Percentiles rank a stretch among this genome's conserved stretches.
These are phyloP conservation scores for Thermochaetoides thermophila DNA, from an alignment of 495 filamentous ascomycete genomes.

Conservation along the genomic window DNA sequence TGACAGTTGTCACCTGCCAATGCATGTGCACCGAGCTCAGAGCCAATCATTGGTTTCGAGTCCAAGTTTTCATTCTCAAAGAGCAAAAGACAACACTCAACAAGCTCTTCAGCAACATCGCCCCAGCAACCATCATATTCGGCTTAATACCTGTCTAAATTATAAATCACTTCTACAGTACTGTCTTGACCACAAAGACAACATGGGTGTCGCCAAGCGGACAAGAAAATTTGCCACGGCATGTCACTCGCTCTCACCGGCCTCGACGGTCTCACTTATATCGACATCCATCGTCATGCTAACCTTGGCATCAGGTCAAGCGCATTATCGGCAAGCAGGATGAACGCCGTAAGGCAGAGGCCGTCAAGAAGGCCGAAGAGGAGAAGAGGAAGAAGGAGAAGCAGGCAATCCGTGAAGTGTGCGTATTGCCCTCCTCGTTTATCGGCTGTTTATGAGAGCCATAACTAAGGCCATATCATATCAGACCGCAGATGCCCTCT, in stretches of 20 bases:
- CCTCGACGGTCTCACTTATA: neutral
- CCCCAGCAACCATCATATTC: too few relatives aligned
- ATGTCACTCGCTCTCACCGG: slow-evolving; percentile 7
- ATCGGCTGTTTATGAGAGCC: too few relatives aligned
- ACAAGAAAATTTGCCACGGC: slow-evolving; percentile 20
- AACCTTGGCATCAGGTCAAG: slow-evolving; percentile 35
- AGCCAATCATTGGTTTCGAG: too few relatives aligned
- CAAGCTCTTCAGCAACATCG: too few relatives aligned
- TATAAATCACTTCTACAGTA: neutral
- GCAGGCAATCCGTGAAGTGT: slow-evolving; percentile 55
- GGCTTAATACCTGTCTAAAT: too few relatives aligned
- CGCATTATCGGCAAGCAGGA: slow-evolving; percentile 47
- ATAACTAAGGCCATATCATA: too few relatives aligned
- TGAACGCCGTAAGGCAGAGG: slow-evolving; percentile 43
- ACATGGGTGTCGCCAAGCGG: slow-evolving; percentile 20
- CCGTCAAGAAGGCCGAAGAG: slow-evolving; percentile 37
- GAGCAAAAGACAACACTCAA: too few relatives aligned
- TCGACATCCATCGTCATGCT: slow-evolving; percentile 3
- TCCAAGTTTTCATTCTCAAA: too few relatives aligned
- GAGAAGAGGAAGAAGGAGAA: slow-evolving; percentile 42
- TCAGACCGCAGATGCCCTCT: slow-evolving; percentile 60
- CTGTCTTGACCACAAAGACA: slow-evolving; percentile 1
- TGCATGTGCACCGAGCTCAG: too few relatives aligned
- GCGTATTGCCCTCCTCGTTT: too few relatives aligned
- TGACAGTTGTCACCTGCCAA: too few relatives aligned